Conservation (phyloP, 2,329 filamentous ascomycete genomes). For the Clonostachys solani region DNA sequence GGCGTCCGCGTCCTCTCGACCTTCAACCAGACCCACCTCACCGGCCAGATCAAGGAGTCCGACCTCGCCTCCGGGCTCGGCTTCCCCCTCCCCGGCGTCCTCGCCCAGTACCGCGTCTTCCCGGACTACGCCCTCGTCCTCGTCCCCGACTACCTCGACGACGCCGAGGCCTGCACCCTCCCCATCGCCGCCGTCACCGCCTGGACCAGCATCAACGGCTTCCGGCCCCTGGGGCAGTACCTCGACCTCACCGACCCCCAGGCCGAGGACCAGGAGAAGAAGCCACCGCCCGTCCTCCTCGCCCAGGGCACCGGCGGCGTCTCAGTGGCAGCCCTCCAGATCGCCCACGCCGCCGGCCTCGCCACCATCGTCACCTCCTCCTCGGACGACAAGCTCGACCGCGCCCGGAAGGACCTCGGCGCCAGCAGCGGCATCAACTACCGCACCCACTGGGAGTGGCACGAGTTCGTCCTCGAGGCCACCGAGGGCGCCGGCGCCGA, state of each 20-base stretch:
- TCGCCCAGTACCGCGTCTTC: slow-evolving; percentile 58
- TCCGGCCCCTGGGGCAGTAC: slow-evolving; percentile 47
- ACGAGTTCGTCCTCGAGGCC: slow-evolving; percentile 37
- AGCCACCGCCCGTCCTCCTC: slow-evolving; percentile 30
- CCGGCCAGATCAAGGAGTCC: slow-evolving; percentile 52
- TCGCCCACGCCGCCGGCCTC: slow-evolving; percentile 46
- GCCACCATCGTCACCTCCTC: slow-evolving; percentile 49
- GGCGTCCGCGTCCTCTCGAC: slow-evolving; percentile 66
- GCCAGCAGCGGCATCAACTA: slow-evolving; percentile 52
- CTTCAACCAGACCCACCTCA: slow-evolving; percentile 54
- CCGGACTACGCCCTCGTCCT: slow-evolving; percentile 49
- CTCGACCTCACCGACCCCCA: slow-evolving; percentile 8
- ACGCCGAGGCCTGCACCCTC: slow-evolving; percentile 56
- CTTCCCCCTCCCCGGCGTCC: slow-evolving; percentile 51
- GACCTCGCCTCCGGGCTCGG: slow-evolving; percentile 57
- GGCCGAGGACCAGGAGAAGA: slow-evolving; percentile 1
- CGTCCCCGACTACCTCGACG: slow-evolving; percentile 49
- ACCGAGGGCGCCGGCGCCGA: slow-evolving; percentile 43
- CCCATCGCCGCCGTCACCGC: slow-evolving; percentile 61
- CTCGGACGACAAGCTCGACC: slow-evolving; percentile 44
- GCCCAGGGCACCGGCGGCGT: slow-evolving; percentile 54
- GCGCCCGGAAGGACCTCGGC: slow-evolving; percentile 39
- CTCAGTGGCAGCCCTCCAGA: slow-evolving; percentile 44
- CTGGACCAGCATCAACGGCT: slow-evolving; percentile 61
- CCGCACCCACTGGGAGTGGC: slow-evolving; percentile 45